phyloP scores from a whole-genome alignment of 2,329 filamentous ascomycete genomes.

The Paraphoma sp. region DNA sequence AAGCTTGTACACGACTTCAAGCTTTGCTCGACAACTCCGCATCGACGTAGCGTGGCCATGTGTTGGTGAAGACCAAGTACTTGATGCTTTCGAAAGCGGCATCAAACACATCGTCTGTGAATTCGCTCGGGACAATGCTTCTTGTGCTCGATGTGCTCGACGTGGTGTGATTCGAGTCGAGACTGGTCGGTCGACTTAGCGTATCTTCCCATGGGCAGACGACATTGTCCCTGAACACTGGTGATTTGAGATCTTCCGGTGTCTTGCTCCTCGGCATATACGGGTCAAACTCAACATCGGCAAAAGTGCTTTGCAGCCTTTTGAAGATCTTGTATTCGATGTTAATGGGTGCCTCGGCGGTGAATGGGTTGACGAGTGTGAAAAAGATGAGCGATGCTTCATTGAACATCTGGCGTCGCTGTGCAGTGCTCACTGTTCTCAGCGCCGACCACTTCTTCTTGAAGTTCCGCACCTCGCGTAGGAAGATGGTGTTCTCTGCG shows the following conservation, averaged over 20 bases:
- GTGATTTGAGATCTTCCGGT: constrained; percentile 30
- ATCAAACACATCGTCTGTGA: constrained; percentile 43
- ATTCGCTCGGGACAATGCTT: constrained; percentile 43
- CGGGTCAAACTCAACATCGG: constrained; percentile 44
- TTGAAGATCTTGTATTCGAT: constrained; percentile 50
- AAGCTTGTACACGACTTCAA: constrained; percentile 4
- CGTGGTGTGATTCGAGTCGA: constrained; percentile 33
- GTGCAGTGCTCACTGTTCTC: constrained; percentile 33
- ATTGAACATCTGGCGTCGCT: constrained; percentile 46
- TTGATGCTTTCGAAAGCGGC: constrained; percentile 47
- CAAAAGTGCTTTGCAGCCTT: constrained; percentile 38
- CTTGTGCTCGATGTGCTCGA: constrained; percentile 30
- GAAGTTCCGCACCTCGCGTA: constrained; percentile 48
- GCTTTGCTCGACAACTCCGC: constrained; percentile 35
- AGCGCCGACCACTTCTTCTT: constrained; percentile 42
- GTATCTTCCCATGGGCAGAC: constrained; percentile 48
- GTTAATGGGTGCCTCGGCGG: constrained; percentile 47
- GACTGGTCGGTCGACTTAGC: constrained; percentile 39
- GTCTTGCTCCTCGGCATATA: constrained; percentile 38
- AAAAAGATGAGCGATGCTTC: constrained; percentile 48
- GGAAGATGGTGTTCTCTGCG: constrained; percentile 47
- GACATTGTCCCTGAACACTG: constrained; percentile 39
- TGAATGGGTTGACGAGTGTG: constrained; percentile 47
- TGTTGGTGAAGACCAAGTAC: constrained; percentile 48
- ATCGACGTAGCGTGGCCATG: constrained; percentile 46